Evolutionary conservation across 2,329 filamentous ascomycete species (phyloP), one percentile per base, ranked within the genome.

Genomic region (Hypoxylon sp.): DNA sequence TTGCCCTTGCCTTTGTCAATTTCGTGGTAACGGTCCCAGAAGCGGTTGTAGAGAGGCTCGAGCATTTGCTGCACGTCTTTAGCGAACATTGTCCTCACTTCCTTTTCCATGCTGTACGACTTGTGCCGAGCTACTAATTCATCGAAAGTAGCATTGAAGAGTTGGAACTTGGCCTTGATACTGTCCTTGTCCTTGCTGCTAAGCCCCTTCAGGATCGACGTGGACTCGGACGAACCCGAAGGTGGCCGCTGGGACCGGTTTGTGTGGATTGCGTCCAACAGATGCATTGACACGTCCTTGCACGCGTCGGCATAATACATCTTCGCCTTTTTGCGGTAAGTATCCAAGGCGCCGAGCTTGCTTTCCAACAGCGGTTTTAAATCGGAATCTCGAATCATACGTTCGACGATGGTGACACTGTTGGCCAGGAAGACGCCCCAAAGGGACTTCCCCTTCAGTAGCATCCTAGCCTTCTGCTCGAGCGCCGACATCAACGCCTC

Each of bases 1-100:
- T 99, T 99, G 74, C 95, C 95, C 82, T 95, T 97, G 66, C 96
- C 96, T 84, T 97, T 98, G 82, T 98, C 95, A 72, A 98, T 90
- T 81, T 98, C 96, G 79, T 98, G 95, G 79, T 99, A 99, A 30
- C 95, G 89, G 81, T 98, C 96, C 90, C 94, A 98, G 82, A 99
- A 99, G 50, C 96, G 88, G 69, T 92, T 92, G 82, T 99, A 99
- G 13, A 99, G 86, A 61, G 95, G 95, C 82, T 98, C 95, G 62
- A 99, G 91, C 82, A 97, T 93, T 75, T 91, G 91, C 79, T 96
- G 93, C 71, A 98, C 91, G 77, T 98, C 95, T 74, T 91, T 90
- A 14, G 90, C 91, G 75, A 98, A 88, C 81, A 92, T 89, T 69
- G 89, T 87, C 48, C 94, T 89, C 33, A 98, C 95, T 78, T 98